phyloP scores from a whole-genome alignment of 176 grass and related monocot species.

The Urochloa ruziziensis region DNA sequence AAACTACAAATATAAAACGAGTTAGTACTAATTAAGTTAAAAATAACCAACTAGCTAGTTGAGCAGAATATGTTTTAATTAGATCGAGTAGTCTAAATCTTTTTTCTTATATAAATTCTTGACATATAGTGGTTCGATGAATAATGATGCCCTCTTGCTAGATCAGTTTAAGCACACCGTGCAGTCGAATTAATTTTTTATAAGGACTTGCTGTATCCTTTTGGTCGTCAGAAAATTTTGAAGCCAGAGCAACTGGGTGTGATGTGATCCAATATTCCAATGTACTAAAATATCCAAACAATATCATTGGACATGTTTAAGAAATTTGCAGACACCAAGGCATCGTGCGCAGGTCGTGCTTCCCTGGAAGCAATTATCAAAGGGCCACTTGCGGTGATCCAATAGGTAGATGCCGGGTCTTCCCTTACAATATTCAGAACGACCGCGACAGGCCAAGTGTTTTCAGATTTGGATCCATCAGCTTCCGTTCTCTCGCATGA shows the following conservation, averaged over 20 bases:
- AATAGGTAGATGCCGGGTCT: neutral
- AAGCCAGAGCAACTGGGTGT: no score
- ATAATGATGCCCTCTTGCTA: neutral
- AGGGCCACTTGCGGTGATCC: neutral
- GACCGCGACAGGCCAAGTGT: neutral
- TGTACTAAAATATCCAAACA: neutral
- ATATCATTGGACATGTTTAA: no score
- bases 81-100: neutral
- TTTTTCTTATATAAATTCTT: no score
- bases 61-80: neutral
- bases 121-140: neutral
- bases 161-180: neutral
- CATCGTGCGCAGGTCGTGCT: neutral
- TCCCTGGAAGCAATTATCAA: neutral
- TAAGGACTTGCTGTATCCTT: neutral
- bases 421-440: neutral
- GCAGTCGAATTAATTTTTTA: neutral
- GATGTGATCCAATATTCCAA: no score
- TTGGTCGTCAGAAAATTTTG: neutral
- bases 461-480: neutral
- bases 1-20: neutral
- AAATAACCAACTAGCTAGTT: no score
- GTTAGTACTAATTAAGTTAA: no score
- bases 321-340: no score
- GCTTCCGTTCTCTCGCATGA: neutral